phyloP scores from a whole-genome alignment of 805 yeast genomes.

The Kurtzmaniella fragi region DNA sequence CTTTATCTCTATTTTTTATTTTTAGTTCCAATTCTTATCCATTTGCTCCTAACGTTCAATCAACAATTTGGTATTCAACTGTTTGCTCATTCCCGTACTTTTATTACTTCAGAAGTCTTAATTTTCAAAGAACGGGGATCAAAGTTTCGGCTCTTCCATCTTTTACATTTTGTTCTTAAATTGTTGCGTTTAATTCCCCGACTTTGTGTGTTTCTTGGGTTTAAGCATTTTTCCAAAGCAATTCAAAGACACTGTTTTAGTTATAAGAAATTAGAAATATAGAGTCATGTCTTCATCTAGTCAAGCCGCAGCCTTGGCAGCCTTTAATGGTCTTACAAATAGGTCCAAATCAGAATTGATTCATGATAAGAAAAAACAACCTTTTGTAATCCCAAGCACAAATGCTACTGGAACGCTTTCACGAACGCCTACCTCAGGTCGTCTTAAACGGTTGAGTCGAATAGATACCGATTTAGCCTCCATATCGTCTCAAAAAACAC shows the following conservation, averaged over 20 bases:
- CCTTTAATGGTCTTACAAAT: conserved; percentile 24
- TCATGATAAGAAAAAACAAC: conserved; percentile 3
- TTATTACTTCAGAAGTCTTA: background rate
- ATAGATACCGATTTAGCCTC: background rate
- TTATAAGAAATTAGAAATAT: background rate
- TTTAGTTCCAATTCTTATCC: too few species aligned
- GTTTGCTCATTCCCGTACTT: background rate
- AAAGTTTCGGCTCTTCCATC: too few species aligned
- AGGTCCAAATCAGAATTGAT: conserved; percentile 4
- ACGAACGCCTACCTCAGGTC: background rate
- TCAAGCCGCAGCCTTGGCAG: conserved; percentile 42
- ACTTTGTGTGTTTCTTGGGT: too few species aligned
- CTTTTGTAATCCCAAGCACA: conserved; percentile 4
- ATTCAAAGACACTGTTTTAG: too few species aligned
- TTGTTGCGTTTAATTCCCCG: too few species aligned
- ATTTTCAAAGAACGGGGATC: too few species aligned
- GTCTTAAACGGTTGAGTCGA: too few species aligned
- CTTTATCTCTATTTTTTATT: too few species aligned
- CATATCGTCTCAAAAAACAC: background rate
- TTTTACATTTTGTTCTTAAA: too few species aligned
- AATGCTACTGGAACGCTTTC: background rate
- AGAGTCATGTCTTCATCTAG: conserved; percentile 23
- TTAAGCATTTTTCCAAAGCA: too few species aligned
- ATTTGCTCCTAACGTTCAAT: too few species aligned
- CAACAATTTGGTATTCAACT: background rate